These are phyloP conservation scores for Phalaenopsis aphrodite DNA, from an alignment of 106 monocot genomes.

Conservation along the genomic window DNA sequence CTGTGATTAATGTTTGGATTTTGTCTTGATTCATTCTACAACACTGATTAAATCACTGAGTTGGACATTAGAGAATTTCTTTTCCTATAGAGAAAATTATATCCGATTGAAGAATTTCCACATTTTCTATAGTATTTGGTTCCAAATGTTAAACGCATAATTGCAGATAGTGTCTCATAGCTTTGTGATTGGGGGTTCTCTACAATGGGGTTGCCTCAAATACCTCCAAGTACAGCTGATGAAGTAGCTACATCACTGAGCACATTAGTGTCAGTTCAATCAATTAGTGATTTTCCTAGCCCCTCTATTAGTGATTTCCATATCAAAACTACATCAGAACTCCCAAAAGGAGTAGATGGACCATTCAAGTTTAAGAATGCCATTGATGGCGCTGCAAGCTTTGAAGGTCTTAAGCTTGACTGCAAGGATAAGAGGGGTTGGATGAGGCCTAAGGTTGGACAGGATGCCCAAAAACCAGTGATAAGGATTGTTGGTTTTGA, in stretches of 20 bases:
- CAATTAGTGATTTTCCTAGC: slow-evolving; percentile 20
- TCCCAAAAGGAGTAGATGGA: slow-evolving; percentile 21
- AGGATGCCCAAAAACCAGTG: slow-evolving; percentile 27
- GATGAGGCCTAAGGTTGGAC: slow-evolving; percentile 17
- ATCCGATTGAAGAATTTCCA: neutral
- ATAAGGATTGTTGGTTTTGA: slow-evolving; percentile 80
- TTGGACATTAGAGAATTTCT: neutral
- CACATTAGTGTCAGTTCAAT: slow-evolving; percentile 33
- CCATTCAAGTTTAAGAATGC: slow-evolving; percentile 15
- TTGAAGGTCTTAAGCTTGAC: slow-evolving; percentile 40
- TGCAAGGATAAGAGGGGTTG: slow-evolving; percentile 24
- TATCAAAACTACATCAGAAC: slow-evolving; percentile 24
- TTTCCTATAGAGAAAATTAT: neutral
- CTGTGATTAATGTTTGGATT: slow-evolving; percentile 7
- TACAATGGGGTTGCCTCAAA: slow-evolving; percentile 73
- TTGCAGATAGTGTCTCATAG: neutral
- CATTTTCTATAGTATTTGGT: neutral
- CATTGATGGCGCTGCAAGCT: slow-evolving; percentile 21
- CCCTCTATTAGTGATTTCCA: slow-evolving; percentile 33
- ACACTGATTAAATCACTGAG: slow-evolving; percentile 9
- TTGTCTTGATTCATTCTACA: slow-evolving; percentile 1
- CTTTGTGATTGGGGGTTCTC: neutral
- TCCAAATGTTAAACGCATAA: neutral
- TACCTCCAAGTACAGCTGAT: slow-evolving; percentile 23
- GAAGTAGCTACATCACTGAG: slow-evolving; percentile 28